Evolutionary conservation across 176 grass and related monocot species (phyloP).

Genomic region (Juncus inflexus): DNA sequence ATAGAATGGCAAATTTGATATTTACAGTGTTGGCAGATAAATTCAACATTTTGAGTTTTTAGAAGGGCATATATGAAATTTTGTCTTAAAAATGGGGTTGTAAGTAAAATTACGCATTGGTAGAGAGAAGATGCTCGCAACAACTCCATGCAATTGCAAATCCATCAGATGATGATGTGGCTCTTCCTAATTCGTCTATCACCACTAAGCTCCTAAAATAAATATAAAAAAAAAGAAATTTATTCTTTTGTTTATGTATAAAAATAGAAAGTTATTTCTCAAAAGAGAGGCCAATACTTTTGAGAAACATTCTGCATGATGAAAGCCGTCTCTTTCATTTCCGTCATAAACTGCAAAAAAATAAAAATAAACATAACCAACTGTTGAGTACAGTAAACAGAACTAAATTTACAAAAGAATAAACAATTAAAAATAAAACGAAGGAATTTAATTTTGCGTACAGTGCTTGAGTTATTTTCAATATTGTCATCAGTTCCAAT

Average conservation of each 20-base stretch:
- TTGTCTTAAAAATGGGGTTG: too few relatives aligned
- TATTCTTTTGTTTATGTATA: conserved; percentile 2
- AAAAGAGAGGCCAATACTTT: conserved; percentile 40
- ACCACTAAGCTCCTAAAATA: conserved; percentile 76
- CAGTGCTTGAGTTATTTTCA: conserved; percentile 91
- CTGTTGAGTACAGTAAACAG: background rate
- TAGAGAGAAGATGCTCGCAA: conserved; percentile 76
- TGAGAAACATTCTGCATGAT: conserved; percentile 88
- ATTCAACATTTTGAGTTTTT: too few relatives aligned
- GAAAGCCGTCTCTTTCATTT: conserved; percentile 99
- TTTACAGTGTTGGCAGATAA: too few relatives aligned
- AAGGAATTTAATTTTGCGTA: conserved; percentile 31
- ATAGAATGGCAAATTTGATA: too few relatives aligned
- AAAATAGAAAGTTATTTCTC: conserved; percentile 7
- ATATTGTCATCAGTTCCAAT: conserved; percentile 75
- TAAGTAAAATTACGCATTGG: conserved; percentile 66
- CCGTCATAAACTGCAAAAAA: conserved; percentile 94
- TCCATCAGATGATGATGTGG: conserved; percentile 91
- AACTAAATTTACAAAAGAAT: background rate
- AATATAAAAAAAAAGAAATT: background rate
- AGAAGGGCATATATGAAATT: too few relatives aligned
- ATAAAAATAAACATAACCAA: background rate
- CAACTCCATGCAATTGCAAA: conserved; percentile 99
- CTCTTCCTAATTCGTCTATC: conserved; percentile 97
- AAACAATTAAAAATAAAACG: conserved; percentile 8